Evolutionary conservation across 495 filamentous ascomycete genomes (phyloP), one percentile per base, ranked within the genome.

Genomic region (Cercophora newfieldiana): DNA sequence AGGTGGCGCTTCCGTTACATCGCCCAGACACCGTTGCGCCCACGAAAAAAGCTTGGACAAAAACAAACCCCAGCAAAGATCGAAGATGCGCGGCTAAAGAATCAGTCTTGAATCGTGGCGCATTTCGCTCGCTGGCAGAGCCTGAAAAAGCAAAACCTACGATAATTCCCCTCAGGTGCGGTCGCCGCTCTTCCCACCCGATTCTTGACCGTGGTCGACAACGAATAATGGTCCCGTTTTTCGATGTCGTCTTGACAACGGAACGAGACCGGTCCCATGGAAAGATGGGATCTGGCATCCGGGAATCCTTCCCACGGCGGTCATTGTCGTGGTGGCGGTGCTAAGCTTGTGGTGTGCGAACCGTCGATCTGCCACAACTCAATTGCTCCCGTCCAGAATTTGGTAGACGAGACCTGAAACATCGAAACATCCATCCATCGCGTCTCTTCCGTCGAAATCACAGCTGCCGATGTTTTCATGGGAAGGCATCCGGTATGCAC

Each of bases 1-100:
- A 25, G 6, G 62, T 30, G 22, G 63, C 53, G 31, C 29, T 54
- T 65, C 33, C 33, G 50, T 28, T 25, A 22, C 59, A 37, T 25
- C 37, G 59, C 59, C 59, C 24, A 61, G 47, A 26, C 30, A 60
- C 57, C 57, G 57, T 60, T 60, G 57, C 57, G 31, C 30, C 26
- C 57, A 18, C 57, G 30, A 7, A 60, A 31, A n/a, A 60, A 25
- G n/a, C 19, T 48, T 48, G n/a, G 29, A 58, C 3, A 30, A 56
- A 21, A 50, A 22, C n/a, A n/a, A 44, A 49, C 37, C 37, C 37
- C 37, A 44, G 37, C 37, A 44, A 44, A 44, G 37, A 49, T 56
- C 58, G 28, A 58, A 65, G 55, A 26, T 71, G 70, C 72, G 74
- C 72, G 74, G 69, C 74, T 72, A 75, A 63, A 57, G 60, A 63